A percentile compares a stretch with the other conserved stretches of the same genome.
Conservation (phyloP, 306 rosid species). For the Psophocarpus tetragonolobus region DNA sequence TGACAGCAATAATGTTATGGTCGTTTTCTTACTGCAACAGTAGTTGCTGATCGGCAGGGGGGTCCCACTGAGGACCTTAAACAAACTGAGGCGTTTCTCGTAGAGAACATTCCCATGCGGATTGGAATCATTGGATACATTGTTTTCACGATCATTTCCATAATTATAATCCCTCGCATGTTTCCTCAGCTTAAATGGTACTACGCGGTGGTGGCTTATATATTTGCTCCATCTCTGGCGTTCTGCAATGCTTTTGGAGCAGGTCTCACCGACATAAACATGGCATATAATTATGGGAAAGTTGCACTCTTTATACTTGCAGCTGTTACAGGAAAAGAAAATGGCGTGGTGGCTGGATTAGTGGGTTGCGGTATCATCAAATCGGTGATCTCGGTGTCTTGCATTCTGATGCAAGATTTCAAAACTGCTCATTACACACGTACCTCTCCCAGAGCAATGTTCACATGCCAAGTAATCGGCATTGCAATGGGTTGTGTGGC, state of each 20-base stretch:
- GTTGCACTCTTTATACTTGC: conserved; percentile 81
- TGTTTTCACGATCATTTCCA: conserved; percentile 40
- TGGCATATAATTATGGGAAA: conserved; percentile 95
- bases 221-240: conserved; percentile 84
- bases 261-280: conserved; percentile 92
- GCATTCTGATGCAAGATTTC: conserved; percentile 90
- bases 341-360: conserved; percentile 53
- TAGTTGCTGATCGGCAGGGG: conserved; percentile 40
- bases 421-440: conserved; percentile 81
- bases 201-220: conserved; percentile 43
- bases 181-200: conserved; percentile 47
- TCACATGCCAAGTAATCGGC: conserved; percentile 74
- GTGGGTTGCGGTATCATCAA: conserved; percentile 82
- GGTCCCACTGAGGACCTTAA: conserved; percentile 34
- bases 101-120: conserved; percentile 75
- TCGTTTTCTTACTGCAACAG: conserved; percentile 21
- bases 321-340: conserved; percentile 49
- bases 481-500: conserved; percentile 69
- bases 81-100: conserved; percentile 56
- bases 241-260: conserved; percentile 96
- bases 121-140: conserved; percentile 35
- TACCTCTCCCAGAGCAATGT: conserved; percentile 94
- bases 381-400: conserved; percentile 73
- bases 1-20: background rate
- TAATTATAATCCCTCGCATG: conserved; percentile 54